A percentile compares a stretch with the other conserved stretches of the same genome.
phyloP scores from a whole-genome alignment of 176 grass and related monocot species.

The Coix lacrymajobi region DNA sequence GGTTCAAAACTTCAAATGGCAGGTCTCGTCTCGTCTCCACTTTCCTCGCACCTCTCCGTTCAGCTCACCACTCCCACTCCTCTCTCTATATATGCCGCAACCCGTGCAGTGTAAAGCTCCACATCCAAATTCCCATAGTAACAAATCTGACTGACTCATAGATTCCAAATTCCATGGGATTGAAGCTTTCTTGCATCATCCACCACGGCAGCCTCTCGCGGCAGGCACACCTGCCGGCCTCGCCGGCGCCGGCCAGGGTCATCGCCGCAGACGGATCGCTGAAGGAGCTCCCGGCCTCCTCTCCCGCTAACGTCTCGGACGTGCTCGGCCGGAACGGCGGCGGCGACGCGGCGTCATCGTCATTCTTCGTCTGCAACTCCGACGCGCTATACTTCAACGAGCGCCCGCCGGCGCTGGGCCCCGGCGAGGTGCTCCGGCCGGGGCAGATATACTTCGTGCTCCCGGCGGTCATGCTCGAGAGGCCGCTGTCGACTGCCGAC shows the following conservation, averaged over 20 bases:
- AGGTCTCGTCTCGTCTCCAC: background rate
- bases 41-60: background rate
- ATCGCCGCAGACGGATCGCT: background rate
- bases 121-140: background rate
- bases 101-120: too few relatives aligned
- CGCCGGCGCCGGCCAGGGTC: conserved; percentile 26
- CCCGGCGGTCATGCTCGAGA: conserved; percentile 24
- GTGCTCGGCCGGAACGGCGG: background rate
- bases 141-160: too few relatives aligned
- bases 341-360: background rate
- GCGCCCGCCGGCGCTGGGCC: background rate
- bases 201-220: too few relatives aligned
- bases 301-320: background rate
- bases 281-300: background rate
- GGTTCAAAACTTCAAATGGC: background rate
- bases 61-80: too few relatives aligned
- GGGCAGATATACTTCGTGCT: conserved; percentile 55
- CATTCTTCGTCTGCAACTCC: conserved; percentile 41
- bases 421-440: background rate
- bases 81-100: background rate
- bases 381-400: conserved; percentile 41
- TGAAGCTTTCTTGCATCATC: conserved; percentile 31
- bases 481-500: conserved; percentile 16
- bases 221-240: background rate
- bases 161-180: conserved; percentile 34